Base-by-base conservation (phyloP, 2,329 filamentous ascomycete genomes). In the Cytospora leucostoma region DNA sequence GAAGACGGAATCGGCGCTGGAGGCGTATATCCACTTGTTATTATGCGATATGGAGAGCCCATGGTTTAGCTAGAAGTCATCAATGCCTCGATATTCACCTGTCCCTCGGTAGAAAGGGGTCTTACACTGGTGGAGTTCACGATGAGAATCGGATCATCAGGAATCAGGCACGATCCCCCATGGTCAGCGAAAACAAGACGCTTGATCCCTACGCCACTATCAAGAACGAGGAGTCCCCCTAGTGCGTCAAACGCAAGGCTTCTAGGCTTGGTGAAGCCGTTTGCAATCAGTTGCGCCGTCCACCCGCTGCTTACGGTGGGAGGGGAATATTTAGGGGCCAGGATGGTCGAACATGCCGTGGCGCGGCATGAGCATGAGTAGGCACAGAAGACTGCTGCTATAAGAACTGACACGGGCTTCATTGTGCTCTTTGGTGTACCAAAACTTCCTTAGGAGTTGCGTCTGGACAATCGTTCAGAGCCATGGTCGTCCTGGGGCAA, bases 1-100 rank as follows among this genome's bases (percentile, higher is more conserved):
- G 68, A 79, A 86, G 27, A 87, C 84, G 32, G 77, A 76, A 55
- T 82, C 79, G 17, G 79, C 72, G 4, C 80, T 82, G 1, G 86
- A 89, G 4, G 78, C 80, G 66, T 81, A 82, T 51, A 84, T 71
- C 3, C 75, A 81, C 51, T 72, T 77, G 50, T 79, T 78, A 70
- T 84, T 78, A 10, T 69, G 67, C 0, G 78, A 79, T 10, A 84
- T 70, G 0, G 79, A 77, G 59, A 84, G 75, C 50, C 80, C 80
- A 67, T 84, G 82, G 67, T 81, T 83, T 11, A 84, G 72, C 77
- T 81, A 65, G 3, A 21, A 5, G 12, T 3, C 11, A 4, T 50
- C 12, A 19, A 37, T 27, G 11, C 33, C 55, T 34, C n/a, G 64
- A 52, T 61, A 0, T 19, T 6, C 4, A 12, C 7, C 13, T 19